Conservation (phyloP, 495 filamentous ascomycete species). For the Hypoxylon fragiforme region DNA sequence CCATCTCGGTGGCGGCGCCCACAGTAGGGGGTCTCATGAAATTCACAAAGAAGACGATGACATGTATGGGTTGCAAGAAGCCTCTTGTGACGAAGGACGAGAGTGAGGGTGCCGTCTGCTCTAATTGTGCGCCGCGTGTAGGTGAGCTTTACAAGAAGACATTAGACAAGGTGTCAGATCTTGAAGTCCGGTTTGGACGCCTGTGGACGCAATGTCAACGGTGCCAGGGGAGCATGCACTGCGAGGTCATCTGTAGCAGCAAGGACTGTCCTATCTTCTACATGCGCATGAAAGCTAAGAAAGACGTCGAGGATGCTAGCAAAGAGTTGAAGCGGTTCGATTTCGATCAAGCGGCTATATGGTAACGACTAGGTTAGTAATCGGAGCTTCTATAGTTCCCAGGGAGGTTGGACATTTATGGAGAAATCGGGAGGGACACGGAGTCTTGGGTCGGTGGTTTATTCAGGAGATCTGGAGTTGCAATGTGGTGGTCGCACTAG, state of each 20-base stretch:
- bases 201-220: slow-evolving; percentile 99
- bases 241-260: slow-evolving; percentile 94
- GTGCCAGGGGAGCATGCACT: slow-evolving; percentile 96
- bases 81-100: slow-evolving; percentile 80
- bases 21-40: slow-evolving; percentile 94
- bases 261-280: slow-evolving; percentile 99
- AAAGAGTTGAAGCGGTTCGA: slow-evolving; percentile 93
- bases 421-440: slow-evolving; percentile 9
- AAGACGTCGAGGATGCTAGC: slow-evolving; percentile 93
- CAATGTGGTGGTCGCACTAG: not conserved
- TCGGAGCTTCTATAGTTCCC: not conserved
- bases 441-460: slow-evolving; percentile 13
- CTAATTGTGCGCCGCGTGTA: slow-evolving; percentile 78
- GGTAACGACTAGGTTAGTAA: slow-evolving; percentile 39
- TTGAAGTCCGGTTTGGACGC: slow-evolving; percentile 89
- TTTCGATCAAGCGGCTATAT: slow-evolving; percentile 64
- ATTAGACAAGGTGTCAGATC: slow-evolving; percentile 79
- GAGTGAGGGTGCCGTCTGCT: slow-evolving; percentile 83
- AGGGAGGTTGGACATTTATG: slow-evolving; percentile 13
- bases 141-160: slow-evolving; percentile 94
- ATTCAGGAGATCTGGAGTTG: not conserved
- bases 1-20: slow-evolving; percentile 87
- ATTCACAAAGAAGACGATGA: slow-evolving; percentile 95
- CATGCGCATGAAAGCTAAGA: slow-evolving; percentile 99
- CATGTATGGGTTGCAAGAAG: slow-evolving; percentile 99